Evolutionary conservation across 2,329 filamentous ascomycete genomes (phyloP).

Genomic region (Colletotrichum melonis): DNA sequence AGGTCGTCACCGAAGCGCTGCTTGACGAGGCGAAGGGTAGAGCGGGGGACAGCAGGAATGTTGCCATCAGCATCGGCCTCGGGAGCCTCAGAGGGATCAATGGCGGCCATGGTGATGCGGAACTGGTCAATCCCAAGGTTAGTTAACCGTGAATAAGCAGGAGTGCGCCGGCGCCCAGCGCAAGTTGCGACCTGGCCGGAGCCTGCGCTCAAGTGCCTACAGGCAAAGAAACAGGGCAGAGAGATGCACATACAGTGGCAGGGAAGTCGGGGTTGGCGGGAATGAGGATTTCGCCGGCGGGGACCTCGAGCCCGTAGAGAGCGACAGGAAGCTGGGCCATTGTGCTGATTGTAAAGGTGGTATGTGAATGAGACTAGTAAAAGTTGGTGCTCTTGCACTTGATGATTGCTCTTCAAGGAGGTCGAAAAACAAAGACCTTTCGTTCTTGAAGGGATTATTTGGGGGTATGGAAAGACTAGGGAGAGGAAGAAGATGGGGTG

Average conservation of each 20-base stretch:
- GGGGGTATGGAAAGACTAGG: background rate
- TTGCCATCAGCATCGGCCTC: slow-evolving; percentile 73
- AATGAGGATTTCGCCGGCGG: slow-evolving; percentile 84
- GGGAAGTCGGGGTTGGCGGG: slow-evolving; percentile 83
- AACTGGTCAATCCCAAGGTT: slow-evolving; percentile 69
- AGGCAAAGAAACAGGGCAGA: background rate
- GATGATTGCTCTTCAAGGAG: slow-evolving; percentile 21
- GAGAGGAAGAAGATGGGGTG: slow-evolving; percentile 26
- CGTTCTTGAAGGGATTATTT: background rate
- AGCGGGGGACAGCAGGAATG: slow-evolving; percentile 73
- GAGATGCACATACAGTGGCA: slow-evolving; percentile 76
- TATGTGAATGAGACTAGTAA: slow-evolving; percentile 3
- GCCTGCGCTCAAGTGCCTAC: background rate
- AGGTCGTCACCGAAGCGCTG: slow-evolving; percentile 71
- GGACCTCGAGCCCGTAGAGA: slow-evolving; percentile 93
- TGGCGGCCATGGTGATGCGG: slow-evolving; percentile 97
- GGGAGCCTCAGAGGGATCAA: slow-evolving; percentile 86
- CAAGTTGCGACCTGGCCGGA: background rate
- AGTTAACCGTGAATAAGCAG: slow-evolving; percentile 39
- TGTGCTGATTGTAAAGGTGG: slow-evolving; percentile 38
- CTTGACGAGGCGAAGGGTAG: slow-evolving; percentile 93
- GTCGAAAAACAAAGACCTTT: slow-evolving; percentile 34
- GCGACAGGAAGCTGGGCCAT: slow-evolving; percentile 75
- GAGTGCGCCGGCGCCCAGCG: slow-evolving; percentile 3
- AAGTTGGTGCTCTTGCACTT: slow-evolving; percentile 24